phyloP scores from a whole-genome alignment of 2,329 filamentous ascomycete species.

The Cadophora sp. region DNA sequence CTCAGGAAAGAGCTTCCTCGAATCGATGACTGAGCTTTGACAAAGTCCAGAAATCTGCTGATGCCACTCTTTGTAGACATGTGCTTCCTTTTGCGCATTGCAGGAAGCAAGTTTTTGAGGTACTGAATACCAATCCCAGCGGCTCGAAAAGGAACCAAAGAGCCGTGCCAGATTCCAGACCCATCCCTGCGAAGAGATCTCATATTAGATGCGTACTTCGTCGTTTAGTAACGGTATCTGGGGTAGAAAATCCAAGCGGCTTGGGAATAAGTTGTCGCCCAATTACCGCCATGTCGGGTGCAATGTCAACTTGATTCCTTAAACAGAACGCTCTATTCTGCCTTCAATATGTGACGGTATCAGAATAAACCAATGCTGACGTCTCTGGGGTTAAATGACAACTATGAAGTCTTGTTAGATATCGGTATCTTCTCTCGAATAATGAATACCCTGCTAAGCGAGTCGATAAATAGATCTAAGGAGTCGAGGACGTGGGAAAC shows the following conservation, averaged over 20 bases:
- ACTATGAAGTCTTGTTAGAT: not conserved
- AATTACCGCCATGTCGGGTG: not conserved
- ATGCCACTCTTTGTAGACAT: not conserved
- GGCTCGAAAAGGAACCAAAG: not conserved
- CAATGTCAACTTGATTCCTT: not conserved
- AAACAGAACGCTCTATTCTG: not conserved
- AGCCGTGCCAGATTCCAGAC: not conserved
- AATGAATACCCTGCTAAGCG: not conserved
- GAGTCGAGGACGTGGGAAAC: not conserved
- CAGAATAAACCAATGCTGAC: not conserved
- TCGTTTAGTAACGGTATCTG: not conserved
- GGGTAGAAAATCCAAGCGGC: not conserved
- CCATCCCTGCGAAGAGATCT: not conserved
- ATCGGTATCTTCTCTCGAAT: not conserved
- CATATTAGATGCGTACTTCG: not conserved
- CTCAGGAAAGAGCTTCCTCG: not conserved
- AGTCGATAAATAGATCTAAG: not conserved
- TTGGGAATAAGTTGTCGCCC: not conserved
- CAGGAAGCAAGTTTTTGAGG: conserved; percentile 1
- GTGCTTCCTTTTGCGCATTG: not conserved
- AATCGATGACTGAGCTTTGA: conserved; percentile 12
- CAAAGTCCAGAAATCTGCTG: conserved; percentile 5
- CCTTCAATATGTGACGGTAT: not conserved
- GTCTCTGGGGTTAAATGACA: not conserved
- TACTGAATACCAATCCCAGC: not conserved